Percentiles rank a stretch among this genome's conserved stretches.
These are phyloP conservation scores for Stachybotrys chartarum DNA, from an alignment of 2,329 filamentous ascomycete species.

Conservation along the genomic window DNA sequence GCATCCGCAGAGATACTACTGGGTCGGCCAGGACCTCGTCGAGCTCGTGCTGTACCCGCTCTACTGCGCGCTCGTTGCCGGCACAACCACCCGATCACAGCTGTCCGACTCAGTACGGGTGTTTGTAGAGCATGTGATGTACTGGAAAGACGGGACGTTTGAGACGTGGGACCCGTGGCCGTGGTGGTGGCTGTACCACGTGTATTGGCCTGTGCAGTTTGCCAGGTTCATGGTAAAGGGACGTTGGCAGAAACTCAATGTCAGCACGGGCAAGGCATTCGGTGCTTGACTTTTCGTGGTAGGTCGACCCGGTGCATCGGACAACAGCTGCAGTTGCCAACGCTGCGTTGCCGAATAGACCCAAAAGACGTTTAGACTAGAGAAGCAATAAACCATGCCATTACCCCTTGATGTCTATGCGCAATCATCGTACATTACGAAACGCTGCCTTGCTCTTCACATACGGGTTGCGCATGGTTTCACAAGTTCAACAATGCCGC, in stretches of 20 bases:
- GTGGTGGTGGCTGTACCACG: conserved; percentile 48
- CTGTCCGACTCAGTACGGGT: conserved; percentile 13
- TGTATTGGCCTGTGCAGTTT: conserved; percentile 50
- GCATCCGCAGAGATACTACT: conserved; percentile 39
- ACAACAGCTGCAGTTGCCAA: too few relatives aligned
- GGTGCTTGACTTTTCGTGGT: background rate
- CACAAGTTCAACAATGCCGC: conserved; percentile 24
- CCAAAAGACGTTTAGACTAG: too few relatives aligned
- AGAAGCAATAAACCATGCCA: background rate
- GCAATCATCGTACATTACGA: background rate
- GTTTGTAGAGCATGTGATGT: conserved; percentile 29
- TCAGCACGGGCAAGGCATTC: conserved; percentile 47
- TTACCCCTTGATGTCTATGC: background rate
- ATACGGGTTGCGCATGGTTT: too few relatives aligned
- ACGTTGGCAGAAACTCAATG: conserved; percentile 59
- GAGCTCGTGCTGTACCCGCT: conserved; percentile 39
- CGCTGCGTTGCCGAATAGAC: too few relatives aligned
- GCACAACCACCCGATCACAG: conserved; percentile 12
- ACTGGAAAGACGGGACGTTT: conserved; percentile 50
- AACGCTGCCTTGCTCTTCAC: too few relatives aligned
- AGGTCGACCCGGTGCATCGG: too few relatives aligned
- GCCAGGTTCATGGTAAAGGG: conserved; percentile 32
- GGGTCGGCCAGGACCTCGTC: conserved; percentile 61
- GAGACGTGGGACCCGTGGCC: conserved; percentile 49
- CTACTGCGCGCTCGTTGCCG: conserved; percentile 19